Evolutionary conservation across 257 asterid genomes (phyloP), one percentile per base, ranked within the genome.

Genomic region (Oldenlandia corymbosa): DNA sequence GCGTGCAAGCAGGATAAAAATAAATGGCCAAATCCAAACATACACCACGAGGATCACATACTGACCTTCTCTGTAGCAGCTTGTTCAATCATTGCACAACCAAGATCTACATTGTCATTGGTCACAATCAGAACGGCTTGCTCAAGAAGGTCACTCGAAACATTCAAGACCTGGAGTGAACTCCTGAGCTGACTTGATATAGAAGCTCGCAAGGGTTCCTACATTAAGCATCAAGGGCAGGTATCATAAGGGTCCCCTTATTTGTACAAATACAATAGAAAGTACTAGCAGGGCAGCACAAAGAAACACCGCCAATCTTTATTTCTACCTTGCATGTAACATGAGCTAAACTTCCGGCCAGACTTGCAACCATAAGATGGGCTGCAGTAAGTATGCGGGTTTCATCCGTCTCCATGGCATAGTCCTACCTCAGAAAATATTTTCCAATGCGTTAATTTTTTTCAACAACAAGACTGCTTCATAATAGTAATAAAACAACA

Each of bases 291-390:
- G 20, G 41, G 13, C 18, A 18, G 45, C 20, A 43, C 63, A 24
- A 63, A 66, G 41, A 60, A 20, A n/a, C n/a, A n/a, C n/a, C n/a
- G n/a, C n/a, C n/a, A n/a, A n/a, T n/a, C n/a, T 23, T 27, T 5
- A 55, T 52, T 47, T 42, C 60, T 77, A 93, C 99, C 99, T 93
- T 93, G 96, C 97, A 93, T 41, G 97, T 93, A 51, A 90, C 99
- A 75, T 93, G 99, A 66, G 97, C 99, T 66, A 93, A 83, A 79
- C 99, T 87, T 73, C 99, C 99, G 0, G 99, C 95, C 80, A 93
- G 70, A 77, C 95, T 83, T n/a, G 99, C 97, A 23, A 90, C 99
- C 99, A 93, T 93, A 83, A 93, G 76, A 73, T 88, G 96, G 60
- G 97, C 97, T 60, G 97, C 97, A 75, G 84, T 93, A 39, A 86